Evolutionary conservation across 2,329 filamentous ascomycete species (phyloP).

Genomic region (Sordariomycetes sp.): DNA sequence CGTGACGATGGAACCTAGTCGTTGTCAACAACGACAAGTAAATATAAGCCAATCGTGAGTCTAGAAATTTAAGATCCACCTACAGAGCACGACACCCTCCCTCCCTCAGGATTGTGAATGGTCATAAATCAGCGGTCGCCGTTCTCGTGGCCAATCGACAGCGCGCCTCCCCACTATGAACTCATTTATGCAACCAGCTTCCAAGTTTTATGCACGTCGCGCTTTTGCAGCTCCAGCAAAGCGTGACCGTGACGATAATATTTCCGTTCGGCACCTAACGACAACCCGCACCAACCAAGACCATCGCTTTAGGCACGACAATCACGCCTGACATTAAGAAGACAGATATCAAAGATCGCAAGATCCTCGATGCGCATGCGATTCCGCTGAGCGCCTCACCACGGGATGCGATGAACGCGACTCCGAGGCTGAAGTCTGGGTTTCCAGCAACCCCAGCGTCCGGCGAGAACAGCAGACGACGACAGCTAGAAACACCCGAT

Average conservation of each 20-base stretch:
- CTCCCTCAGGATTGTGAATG: no score
- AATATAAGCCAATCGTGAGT: no score
- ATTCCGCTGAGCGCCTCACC: no score
- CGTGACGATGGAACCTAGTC: no score
- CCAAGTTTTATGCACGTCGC: slow-evolving; percentile 3
- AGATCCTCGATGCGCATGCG: neutral
- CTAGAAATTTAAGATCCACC: no score
- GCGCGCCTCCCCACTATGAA: neutral
- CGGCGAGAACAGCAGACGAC: slow-evolving; percentile 24
- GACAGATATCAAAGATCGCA: neutral
- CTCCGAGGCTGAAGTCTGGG: slow-evolving; percentile 73
- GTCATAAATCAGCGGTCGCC: no score
- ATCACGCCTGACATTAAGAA: neutral
- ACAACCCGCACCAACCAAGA: slow-evolving; percentile 36
- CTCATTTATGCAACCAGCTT: no score
- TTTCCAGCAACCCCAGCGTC: slow-evolving; percentile 66
- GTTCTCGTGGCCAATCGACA: no score
- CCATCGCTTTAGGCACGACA: slow-evolving; percentile 38
- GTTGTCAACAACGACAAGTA: no score
- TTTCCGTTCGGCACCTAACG: neutral
- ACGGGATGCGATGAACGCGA: slow-evolving; percentile 71
- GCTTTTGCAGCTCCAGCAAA: neutral
- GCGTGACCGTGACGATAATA: slow-evolving; percentile 1
- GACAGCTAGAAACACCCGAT: slow-evolving; percentile 20
- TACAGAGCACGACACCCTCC: no score